Conservation (phyloP, 345 rosid genomes). For the Trapa incisa region DNA sequence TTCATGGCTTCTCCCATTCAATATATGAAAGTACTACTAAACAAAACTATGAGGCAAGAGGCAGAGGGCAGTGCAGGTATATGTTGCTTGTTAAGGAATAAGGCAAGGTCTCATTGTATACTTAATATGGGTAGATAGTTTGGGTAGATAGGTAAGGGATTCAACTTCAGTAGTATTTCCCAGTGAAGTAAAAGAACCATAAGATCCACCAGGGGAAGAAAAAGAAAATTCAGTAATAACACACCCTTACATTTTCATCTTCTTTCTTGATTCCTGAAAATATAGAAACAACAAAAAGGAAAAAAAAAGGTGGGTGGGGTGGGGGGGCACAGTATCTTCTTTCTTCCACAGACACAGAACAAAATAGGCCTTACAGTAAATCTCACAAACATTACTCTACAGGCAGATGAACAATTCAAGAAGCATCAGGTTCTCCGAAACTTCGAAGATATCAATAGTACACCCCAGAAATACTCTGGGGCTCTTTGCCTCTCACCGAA, state of each 20-base stretch:
- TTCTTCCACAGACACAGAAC: neutral
- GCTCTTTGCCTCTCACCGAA: neutral
- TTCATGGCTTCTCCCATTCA: too few relatives aligned
- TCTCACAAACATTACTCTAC: neutral
- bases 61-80: too few relatives aligned
- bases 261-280: neutral
- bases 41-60: too few relatives aligned
- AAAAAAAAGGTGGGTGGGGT: neutral
- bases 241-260: neutral
- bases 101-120: too few relatives aligned
- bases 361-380: neutral
- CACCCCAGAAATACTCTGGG: neutral
- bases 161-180: too few relatives aligned
- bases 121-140: too few relatives aligned
- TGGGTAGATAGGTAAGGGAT: too few relatives aligned
- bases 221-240: neutral
- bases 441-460: neutral
- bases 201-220: neutral
- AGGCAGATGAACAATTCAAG: neutral
- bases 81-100: too few relatives aligned
- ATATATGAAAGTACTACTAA: too few relatives aligned
- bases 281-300: neutral
- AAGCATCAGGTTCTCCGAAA: constrained; percentile 1
- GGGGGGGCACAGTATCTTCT: neutral
- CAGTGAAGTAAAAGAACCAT: too few relatives aligned